phyloP scores from a whole-genome alignment of 1,139 yeast species.

The Candida glucosophila region DNA sequence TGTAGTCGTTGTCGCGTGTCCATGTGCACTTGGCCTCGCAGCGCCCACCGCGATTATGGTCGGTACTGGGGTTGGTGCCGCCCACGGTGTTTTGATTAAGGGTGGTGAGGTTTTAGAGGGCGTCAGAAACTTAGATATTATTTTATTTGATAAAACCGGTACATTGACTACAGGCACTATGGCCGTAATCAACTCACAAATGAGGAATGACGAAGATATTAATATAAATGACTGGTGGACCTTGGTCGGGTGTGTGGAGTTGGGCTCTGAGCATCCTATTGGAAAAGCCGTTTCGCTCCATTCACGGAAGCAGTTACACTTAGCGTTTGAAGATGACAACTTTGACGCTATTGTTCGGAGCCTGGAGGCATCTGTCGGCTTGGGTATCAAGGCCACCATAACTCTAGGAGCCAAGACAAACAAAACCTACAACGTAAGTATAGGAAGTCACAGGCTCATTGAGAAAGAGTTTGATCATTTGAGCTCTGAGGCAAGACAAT shows the following conservation, averaged over 20 bases:
- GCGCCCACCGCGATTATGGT: conserved; percentile 99
- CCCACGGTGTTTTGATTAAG: conserved; percentile 81
- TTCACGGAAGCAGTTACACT: conserved; percentile 17
- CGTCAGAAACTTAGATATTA: conserved; percentile 54
- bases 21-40: conserved; percentile 93
- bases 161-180: conserved; percentile 84
- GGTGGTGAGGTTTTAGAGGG: conserved; percentile 87
- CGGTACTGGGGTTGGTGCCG: conserved; percentile 94
- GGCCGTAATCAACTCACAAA: conserved; percentile 34
- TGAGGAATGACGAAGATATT: conserved; percentile 6
- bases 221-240: conserved; percentile 41
- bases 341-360: conserved; percentile 22
- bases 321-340: conserved; percentile 25
- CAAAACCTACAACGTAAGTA: conserved; percentile 26
- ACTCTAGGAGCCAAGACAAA: conserved; percentile 8
- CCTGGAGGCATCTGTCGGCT: conserved; percentile 55
- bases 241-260: conserved; percentile 56
- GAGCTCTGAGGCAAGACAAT: conserved; percentile 1
- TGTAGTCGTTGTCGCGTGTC: conserved; percentile 95
- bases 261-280: conserved; percentile 79
- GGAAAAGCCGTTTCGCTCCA: conserved; percentile 56
- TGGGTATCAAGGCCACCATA: conserved; percentile 56
- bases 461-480: conserved; percentile 11
- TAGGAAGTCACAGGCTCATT: conserved; percentile 54
- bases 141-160: conserved; percentile 93